Conservation (phyloP, 495 filamentous ascomycete genomes). For the Penicillium fimorum region DNA sequence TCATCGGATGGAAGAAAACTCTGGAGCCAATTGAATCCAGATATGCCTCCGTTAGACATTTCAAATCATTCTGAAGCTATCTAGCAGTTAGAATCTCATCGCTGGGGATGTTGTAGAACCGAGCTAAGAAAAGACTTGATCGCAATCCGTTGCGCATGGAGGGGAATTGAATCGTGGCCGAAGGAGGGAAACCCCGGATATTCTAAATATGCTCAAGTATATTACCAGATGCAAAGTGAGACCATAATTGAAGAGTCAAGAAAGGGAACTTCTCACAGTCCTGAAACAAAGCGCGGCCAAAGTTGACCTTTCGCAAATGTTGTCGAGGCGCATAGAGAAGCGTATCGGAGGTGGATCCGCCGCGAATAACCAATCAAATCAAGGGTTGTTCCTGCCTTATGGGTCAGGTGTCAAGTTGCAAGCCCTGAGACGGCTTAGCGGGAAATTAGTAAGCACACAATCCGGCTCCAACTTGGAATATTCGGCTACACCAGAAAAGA, state of each 20-base stretch:
- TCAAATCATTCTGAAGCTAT: not conserved
- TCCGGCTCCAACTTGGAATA: constrained; percentile 27
- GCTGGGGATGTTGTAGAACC: not conserved
- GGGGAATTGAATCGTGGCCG: not conserved
- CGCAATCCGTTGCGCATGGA: not conserved
- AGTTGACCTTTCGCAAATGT: not conserved
- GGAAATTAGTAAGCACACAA: constrained; percentile 46
- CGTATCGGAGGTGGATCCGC: not conserved
- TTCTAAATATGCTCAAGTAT: not conserved
- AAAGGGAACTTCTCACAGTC: not conserved
- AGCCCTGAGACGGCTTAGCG: constrained; percentile 29
- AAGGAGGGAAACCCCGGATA: not conserved
- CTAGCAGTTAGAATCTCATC: not conserved
- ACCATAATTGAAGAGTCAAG: not conserved
- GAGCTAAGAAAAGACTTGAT: not conserved
- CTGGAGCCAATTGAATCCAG: constrained; percentile 10
- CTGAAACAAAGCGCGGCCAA: not conserved
- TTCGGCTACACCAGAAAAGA: constrained; percentile 25
- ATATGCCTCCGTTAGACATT: not conserved
- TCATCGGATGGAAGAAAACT: not conserved
- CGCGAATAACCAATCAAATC: not conserved
- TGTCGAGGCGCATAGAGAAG: not conserved
- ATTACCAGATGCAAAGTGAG: too few species aligned
- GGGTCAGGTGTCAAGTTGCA: not conserved
- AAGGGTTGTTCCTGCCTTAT: not conserved